Evolutionary conservation across 768 basidiomycete genomes (phyloP), one percentile per base, ranked within the genome.

Genomic region (Paxillus involutus): DNA sequence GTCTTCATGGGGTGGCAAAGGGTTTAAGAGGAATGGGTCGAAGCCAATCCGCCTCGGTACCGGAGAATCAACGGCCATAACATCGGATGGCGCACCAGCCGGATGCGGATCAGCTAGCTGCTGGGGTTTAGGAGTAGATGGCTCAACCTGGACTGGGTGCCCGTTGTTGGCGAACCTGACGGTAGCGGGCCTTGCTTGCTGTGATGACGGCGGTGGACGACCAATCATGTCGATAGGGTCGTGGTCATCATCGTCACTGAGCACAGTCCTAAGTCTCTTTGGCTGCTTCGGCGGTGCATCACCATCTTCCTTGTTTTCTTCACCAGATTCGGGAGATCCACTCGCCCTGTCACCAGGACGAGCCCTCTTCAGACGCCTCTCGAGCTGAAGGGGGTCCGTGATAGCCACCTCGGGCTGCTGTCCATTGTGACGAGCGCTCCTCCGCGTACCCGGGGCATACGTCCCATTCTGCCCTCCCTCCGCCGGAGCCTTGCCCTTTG

Each of bases 401-500:
- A 91, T 87, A 6, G 77, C 60, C 35, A 88, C 71, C 63, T 94
- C 91, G 3, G 84, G 86, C 51, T 82, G 75, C 52, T 81, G 79
- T 2, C 91, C 91, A 63, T 83, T 90, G 51, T 84, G 77, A 40
- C 92, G 78, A 2, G 87, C 84, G 59, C 89, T 91, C 58, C 89
- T 76, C 54, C 91, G 74, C 2, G 80, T 77, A n/a, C 79, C 84
- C 13, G 79, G 77, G 1, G 78, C 74, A 52, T 77, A 73, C 1
- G 51, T 62, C 62, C 56, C 70, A 58, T 58, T 71, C 59, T 58
- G 66, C 47, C 53, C 67, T 6, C 53, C 68, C 19, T 62, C 73
- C 66, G 33, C 10, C 5, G 30, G 45, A 30, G n/a, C 47, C 45
- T 41, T 68, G 17, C 17, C 78, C 61, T 72, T 80, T 39, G 69